Percentiles rank a stretch among this genome's conserved stretches.
Conservation (phyloP, 106 monocot species). For the Acanthochlamys bracteata region DNA sequence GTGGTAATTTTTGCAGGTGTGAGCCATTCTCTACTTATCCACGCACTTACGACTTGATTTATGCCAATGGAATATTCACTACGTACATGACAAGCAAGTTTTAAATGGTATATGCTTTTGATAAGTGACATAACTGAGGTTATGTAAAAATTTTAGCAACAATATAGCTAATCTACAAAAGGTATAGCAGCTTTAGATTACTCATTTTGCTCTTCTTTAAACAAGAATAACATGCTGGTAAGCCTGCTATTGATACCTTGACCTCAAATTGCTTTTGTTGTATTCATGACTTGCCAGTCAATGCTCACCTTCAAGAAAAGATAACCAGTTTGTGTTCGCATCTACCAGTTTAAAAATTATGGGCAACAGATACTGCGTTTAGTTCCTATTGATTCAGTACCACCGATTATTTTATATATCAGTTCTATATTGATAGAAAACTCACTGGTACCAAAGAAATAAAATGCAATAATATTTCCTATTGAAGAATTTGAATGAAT, state of each 20-base stretch:
- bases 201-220: not conserved
- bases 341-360: not conserved
- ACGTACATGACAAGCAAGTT: constrained; percentile 68
- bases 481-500: not conserved
- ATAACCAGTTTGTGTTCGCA: not conserved
- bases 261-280: not conserved
- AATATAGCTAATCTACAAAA: not conserved
- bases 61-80: constrained; percentile 71
- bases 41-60: constrained; percentile 85
- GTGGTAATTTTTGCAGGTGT: constrained; percentile 48
- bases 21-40: constrained; percentile 92
- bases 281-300: not conserved
- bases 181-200: not conserved
- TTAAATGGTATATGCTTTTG: not conserved
- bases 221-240: not conserved
- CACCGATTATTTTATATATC: too few species aligned
- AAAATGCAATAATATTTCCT: not conserved
- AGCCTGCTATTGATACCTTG: not conserved
- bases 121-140: not conserved
- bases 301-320: not conserved
- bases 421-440: not conserved
- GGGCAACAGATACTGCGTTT: not conserved
- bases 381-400: too few species aligned
- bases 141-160: not conserved
- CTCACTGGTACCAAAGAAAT: not conserved